These are phyloP conservation scores for Cercospora sojina DNA, from an alignment of 2,329 filamentous ascomycete genomes.

Conservation along the genomic window DNA sequence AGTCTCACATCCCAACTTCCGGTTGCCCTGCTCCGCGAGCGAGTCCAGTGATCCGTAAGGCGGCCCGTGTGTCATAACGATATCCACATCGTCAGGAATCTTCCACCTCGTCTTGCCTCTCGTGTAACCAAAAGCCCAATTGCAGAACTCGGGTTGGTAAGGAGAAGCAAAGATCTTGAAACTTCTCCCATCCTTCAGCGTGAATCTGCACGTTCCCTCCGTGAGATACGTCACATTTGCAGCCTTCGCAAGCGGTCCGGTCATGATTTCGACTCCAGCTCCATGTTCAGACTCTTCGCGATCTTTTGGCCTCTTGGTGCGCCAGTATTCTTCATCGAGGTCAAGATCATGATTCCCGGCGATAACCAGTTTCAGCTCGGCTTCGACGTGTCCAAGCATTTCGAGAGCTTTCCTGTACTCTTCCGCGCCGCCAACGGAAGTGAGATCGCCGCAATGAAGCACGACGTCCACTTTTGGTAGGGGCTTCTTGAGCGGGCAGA, in stretches of 20 bases:
- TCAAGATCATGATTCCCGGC: slow-evolving; percentile 39
- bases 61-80: slow-evolving; percentile 43
- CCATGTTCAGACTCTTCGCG: slow-evolving; percentile 31
- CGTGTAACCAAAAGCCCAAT: slow-evolving; percentile 57
- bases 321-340: slow-evolving; percentile 38
- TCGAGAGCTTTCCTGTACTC: slow-evolving; percentile 33
- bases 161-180: slow-evolving; percentile 54
- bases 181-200: slow-evolving; percentile 46
- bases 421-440: slow-evolving; percentile 29
- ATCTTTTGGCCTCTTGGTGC: slow-evolving; percentile 36
- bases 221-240: slow-evolving; percentile 55
- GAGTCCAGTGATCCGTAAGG: slow-evolving; percentile 32
- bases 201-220: slow-evolving; percentile 51
- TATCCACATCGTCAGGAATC: slow-evolving; percentile 34
- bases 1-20: slow-evolving; percentile 50
- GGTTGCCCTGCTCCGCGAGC: not conserved
- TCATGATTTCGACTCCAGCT: slow-evolving; percentile 19
- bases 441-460: slow-evolving; percentile 43
- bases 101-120: slow-evolving; percentile 43
- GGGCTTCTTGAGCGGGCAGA: slow-evolving; percentile 15
- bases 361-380: slow-evolving; percentile 39
- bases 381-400: slow-evolving; percentile 30
- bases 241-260: slow-evolving; percentile 35
- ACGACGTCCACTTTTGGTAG: slow-evolving; percentile 37
- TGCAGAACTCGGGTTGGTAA: slow-evolving; percentile 53